Conservation (phyloP, 1,284 basidiomycete species). For the Erythrobasidium hasegawianum region DNA sequence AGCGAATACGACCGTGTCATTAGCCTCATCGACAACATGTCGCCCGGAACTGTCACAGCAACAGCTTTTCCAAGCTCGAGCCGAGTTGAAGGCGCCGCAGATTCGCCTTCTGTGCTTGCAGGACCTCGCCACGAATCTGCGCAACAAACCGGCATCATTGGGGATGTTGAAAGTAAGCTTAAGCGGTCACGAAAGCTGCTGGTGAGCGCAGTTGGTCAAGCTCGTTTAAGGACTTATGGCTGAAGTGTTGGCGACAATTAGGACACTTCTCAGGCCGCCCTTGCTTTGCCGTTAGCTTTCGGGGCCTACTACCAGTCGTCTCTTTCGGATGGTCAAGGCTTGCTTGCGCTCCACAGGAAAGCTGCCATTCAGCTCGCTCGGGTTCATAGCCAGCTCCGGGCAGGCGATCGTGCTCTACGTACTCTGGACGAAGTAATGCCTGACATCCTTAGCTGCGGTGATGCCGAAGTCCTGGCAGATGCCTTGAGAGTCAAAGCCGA, state of each 20-base stretch:
- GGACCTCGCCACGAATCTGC: not conserved
- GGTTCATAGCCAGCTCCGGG: slow-evolving; percentile 8
- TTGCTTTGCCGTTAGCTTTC: slow-evolving; percentile 18
- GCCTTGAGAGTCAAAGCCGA: slow-evolving; percentile 13
- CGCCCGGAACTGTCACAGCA: slow-evolving; percentile 1
- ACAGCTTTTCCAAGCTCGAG: slow-evolving; percentile 3
- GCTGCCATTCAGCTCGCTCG: slow-evolving; percentile 11
- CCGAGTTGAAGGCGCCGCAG: not conserved
- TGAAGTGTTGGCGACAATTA: too few relatives aligned
- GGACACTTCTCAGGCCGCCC: slow-evolving; percentile 4
- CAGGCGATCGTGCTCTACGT: slow-evolving; percentile 23
- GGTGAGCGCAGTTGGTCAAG: too few relatives aligned
- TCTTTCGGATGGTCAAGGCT: slow-evolving; percentile 11
- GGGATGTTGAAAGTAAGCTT: slow-evolving; percentile 10
- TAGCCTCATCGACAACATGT: not conserved
- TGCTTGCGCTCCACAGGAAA: slow-evolving; percentile 2
- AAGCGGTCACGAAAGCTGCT: slow-evolving; percentile 11
- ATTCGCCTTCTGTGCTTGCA: not conserved
- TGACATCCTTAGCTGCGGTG: slow-evolving; percentile 10
- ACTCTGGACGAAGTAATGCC: slow-evolving; percentile 19
- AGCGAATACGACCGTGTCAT: too few relatives aligned
- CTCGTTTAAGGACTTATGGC: too few relatives aligned
- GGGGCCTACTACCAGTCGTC: slow-evolving; percentile 6
- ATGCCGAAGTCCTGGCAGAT: slow-evolving; percentile 8
- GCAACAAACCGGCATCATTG: slow-evolving; percentile 14